These are phyloP conservation scores for Candida albicans DNA, from an alignment of 1,139 yeast species.

Conservation along the genomic window DNA sequence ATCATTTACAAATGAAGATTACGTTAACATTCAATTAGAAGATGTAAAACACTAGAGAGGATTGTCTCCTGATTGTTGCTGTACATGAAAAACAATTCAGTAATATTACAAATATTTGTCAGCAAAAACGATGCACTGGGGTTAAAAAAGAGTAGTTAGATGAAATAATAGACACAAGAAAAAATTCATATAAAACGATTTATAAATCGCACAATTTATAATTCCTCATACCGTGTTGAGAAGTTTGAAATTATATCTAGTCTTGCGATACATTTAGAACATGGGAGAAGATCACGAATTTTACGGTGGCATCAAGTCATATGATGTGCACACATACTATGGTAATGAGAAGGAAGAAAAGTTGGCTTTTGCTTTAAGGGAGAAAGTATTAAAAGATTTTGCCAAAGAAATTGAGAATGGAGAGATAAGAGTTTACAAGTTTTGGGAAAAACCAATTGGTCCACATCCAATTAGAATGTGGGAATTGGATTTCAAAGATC, in stretches of 20 bases:
- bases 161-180: too few relatives aligned
- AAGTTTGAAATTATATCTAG: background rate
- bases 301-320: constrained; percentile 37
- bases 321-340: constrained; percentile 60
- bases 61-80: constrained; percentile 14
- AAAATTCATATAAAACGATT: too few relatives aligned
- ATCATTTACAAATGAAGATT: constrained; percentile 28
- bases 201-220: too few relatives aligned
- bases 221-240: too few relatives aligned
- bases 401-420: constrained; percentile 45
- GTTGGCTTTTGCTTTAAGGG: constrained; percentile 41
- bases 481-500: constrained; percentile 40
- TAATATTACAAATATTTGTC: too few relatives aligned
- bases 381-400: constrained; percentile 43
- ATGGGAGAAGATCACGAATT: constrained; percentile 14
- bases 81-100: too few relatives aligned
- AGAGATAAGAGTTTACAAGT: constrained; percentile 41
- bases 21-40: constrained; percentile 52
- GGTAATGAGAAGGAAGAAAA: constrained; percentile 33
- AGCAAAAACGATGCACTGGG: too few relatives aligned
- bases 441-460: constrained; percentile 55
- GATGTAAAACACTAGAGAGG: constrained; percentile 23
- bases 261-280: background rate
- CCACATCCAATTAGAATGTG: constrained; percentile 56
- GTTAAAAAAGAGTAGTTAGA: too few relatives aligned